Conservation (phyloP, 1,284 basidiomycete genomes). For the Agaricales sp. region DNA sequence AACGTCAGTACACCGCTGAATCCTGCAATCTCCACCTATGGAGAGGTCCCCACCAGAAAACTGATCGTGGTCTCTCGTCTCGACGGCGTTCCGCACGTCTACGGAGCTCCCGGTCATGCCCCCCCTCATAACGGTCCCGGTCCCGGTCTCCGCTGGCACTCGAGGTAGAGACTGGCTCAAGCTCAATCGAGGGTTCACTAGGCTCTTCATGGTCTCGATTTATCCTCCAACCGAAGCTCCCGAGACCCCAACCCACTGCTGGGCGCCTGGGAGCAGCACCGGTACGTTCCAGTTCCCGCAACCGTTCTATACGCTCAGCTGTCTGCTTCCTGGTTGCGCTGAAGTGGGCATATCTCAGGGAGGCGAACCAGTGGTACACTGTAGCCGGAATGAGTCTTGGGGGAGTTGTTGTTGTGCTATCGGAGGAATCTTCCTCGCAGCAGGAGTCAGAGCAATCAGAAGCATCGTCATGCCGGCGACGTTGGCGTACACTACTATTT, state of each 20-base stretch:
- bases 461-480: conserved; percentile 6
- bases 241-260: conserved; percentile 56
- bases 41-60: conserved; percentile 76
- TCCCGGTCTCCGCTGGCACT: neutral
- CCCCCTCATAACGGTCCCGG: conserved; percentile 4
- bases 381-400: conserved; percentile 25
- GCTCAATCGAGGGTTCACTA: neutral
- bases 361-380: conserved; percentile 42
- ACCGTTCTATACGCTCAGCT: conserved; percentile 48
- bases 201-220: conserved; percentile 6
- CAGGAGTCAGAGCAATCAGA: conserved; percentile 7
- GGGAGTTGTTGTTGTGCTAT: conserved; percentile 16
- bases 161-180: neutral
- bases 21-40: conserved; percentile 65
- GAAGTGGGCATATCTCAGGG: conserved; percentile 52
- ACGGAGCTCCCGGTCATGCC: conserved; percentile 10
- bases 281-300: conserved; percentile 44
- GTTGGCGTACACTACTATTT: conserved; percentile 9
- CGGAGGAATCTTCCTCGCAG: conserved; percentile 8
- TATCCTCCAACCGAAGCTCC: conserved; percentile 52
- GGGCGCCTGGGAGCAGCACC: conserved; percentile 19
- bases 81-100: conserved; percentile 9
- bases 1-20: conserved; percentile 54
- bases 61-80: conserved; percentile 23
- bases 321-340: conserved; percentile 58